Base-by-base conservation (phyloP, 805 yeast genomes). In the Starmerella bombi region DNA sequence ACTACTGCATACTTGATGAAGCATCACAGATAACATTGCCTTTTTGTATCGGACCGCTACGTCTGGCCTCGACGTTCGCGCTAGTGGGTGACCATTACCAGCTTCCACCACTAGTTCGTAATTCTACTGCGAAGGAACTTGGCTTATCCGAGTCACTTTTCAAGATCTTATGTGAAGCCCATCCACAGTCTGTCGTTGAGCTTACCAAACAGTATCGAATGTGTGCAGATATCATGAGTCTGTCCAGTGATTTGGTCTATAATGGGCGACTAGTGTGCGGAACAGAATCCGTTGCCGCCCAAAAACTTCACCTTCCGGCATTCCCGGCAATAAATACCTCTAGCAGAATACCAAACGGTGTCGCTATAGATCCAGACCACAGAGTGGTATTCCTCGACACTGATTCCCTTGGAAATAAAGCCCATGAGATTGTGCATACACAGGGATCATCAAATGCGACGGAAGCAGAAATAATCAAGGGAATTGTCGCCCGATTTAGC, bases 31-130 rank as follows among this genome's bases (percentile, higher is more conserved):
- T 88, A 0, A 79, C 96, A 0, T 67, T 88, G 68, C 98, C 99
- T 0, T 69, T 82, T 5, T 80, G 93, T 50, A 59, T 91, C 22
- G 98, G 97, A 0, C 97, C 98, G 0, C 58, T 91, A 35, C 60
- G 85, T 25, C 72, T 71, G 48, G 77, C 85, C 25, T 77, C 79
- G 34, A 80, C 72, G 58, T 91, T 88, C 56, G 70, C 91, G 1
- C 67, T 91, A 45, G 96, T 91, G n/a, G 99, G 99, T 8, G 99
- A 91, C 57, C 97, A 91, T 58, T 74, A 71, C 49, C 99, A 91
- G 58, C 64, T 91, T 20, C 93, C 96, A 3, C 98, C 99, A 1
- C 64, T 91, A 37, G 85, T 91, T 1, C 67, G 71, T 20, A 74
- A 74, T 50, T 70, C 76, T 0, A 70, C 69, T 16, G 94, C 96